These are phyloP conservation scores for Ananas comosus DNA, from an alignment of 176 grass and related monocot species.

Conservation along the genomic window DNA sequence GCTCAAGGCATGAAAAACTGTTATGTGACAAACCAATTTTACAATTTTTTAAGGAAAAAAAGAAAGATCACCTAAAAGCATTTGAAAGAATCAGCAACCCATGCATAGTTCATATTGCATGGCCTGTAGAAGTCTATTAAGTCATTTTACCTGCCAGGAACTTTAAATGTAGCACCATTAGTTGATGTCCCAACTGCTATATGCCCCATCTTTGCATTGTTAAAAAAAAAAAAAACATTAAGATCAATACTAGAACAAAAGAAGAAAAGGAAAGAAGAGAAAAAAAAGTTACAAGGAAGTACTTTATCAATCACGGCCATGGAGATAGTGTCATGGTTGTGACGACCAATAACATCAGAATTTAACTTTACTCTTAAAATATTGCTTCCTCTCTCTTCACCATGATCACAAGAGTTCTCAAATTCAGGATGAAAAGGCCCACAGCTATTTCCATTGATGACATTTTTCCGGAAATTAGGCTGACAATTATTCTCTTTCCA, in stretches of 20 bases:
- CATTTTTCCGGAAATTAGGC: conserved; percentile 90
- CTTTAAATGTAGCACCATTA: conserved; percentile 87
- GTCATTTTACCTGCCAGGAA: conserved; percentile 69
- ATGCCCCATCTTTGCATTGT: conserved; percentile 51
- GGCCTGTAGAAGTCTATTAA: neutral
- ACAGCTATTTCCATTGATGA: conserved; percentile 40
- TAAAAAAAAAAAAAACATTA: conserved; percentile 21
- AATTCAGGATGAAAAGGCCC: conserved; percentile 43
- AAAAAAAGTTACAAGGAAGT: conserved; percentile 5
- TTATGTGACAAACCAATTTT: too few species aligned
- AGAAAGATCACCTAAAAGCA: neutral
- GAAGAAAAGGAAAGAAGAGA: neutral
- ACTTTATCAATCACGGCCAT: conserved; percentile 91
- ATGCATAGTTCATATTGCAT: neutral
- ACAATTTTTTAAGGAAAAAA: too few species aligned
- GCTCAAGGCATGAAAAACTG: too few species aligned
- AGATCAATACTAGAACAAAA: conserved; percentile 16
- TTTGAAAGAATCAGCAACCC: neutral
- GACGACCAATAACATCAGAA: conserved; percentile 30
- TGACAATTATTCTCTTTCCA: conserved; percentile 71
- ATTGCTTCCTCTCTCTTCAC: neutral
- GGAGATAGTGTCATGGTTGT: conserved; percentile 93
- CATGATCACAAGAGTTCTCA: conserved; percentile 15
- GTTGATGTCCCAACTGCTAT: conserved; percentile 89
- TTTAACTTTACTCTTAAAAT: conserved; percentile 22